Evolutionary conservation across 2,329 filamentous ascomycete genomes (phyloP), one percentile per base, ranked within the genome.

Genomic region (Penicillium sp.): DNA sequence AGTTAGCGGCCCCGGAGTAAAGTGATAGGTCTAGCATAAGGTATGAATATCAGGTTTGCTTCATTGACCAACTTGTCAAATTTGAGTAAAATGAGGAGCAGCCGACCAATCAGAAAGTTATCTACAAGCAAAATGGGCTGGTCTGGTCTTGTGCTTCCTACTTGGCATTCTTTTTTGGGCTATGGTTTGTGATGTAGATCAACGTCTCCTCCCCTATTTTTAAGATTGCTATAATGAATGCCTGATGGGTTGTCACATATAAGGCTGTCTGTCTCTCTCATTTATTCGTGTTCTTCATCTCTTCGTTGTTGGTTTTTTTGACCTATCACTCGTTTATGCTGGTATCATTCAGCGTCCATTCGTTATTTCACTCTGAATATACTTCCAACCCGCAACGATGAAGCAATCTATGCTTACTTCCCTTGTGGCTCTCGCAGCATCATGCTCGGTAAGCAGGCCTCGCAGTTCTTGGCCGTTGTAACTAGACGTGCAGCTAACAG

Each of bases 311-410:
- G 41, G 50, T 47, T 50, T 39, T 39, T 58, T 55, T 56, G 44
- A 34, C 50, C 57, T 44, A 61, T 60, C 65, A 58, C 59, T 68
- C 66, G 48, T 68, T 67, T 57, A 61, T 65, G 65, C 65, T 62
- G 59, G 44, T 59, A 8, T 55, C 10, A 36, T 49, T 55, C 60
- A 66, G 59, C 66, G 65, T 67, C 65, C 66, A 61, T 61, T 68
- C 64, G 59, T 65, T 66, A 21, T 57, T 53, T 49, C 55, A 27
- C 9, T 25, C 8, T 33, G 23, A 16, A 36, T 25, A 52, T 45
- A 45, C 39, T 58, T 52, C 46, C 36, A 60, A 50, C 60, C 38
- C 15, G 38, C 34, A 44, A 44, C 57, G 44, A 66, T 65, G 61
- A 65, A 68, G 60, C 62, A 60, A 48, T 64, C 67, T 29, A 48